These are phyloP conservation scores for Shiraia bambusicola DNA, from an alignment of 2,329 filamentous ascomycete species.

Conservation along the genomic window DNA sequence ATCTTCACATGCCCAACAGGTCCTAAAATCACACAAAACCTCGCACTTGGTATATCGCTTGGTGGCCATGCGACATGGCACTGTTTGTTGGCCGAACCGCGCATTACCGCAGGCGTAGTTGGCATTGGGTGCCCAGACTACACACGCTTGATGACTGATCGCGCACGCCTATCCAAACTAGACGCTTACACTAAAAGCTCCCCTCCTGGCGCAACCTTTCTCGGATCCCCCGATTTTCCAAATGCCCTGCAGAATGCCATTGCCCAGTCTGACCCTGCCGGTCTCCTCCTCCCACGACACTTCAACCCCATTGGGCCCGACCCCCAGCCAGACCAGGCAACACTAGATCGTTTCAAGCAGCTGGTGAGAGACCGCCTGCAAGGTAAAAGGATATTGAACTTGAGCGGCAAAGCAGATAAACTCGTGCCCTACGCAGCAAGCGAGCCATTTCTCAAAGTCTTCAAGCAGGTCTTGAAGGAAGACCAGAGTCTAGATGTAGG, in stretches of 20 bases:
- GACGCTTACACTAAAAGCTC: slow-evolving; percentile 59
- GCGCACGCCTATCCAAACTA: slow-evolving; percentile 70
- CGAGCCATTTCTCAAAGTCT: slow-evolving; percentile 61
- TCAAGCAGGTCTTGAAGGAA: slow-evolving; percentile 60
- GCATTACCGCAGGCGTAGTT: slow-evolving; percentile 75
- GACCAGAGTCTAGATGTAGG: slow-evolving; percentile 53
- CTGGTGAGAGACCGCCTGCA: slow-evolving; percentile 52
- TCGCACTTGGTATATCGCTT: slow-evolving; percentile 79
- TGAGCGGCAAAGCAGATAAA: slow-evolving; percentile 67
- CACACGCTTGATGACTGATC: slow-evolving; percentile 74
- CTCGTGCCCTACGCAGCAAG: slow-evolving; percentile 68
- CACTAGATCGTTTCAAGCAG: slow-evolving; percentile 28
- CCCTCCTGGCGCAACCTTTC: slow-evolving; percentile 62
- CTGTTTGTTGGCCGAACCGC: slow-evolving; percentile 72
- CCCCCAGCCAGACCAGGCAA: slow-evolving; percentile 38
- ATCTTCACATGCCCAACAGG: slow-evolving; percentile 57
- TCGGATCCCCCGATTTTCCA: slow-evolving; percentile 80
- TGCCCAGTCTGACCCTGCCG: slow-evolving; percentile 71
- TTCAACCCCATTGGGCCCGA: slow-evolving; percentile 28
- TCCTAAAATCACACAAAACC: slow-evolving; percentile 59
- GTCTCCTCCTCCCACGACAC: slow-evolving; percentile 60
- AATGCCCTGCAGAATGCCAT: slow-evolving; percentile 64
- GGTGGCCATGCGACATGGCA: slow-evolving; percentile 91
- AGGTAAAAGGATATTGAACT: slow-evolving; percentile 36
- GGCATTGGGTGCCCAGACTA: slow-evolving; percentile 92